Evolutionary conservation across 164 flowering plant species (phyloP), one percentile per base, ranked within the genome.

Genomic region (Kalanchoe fedtschenkoi): DNA sequence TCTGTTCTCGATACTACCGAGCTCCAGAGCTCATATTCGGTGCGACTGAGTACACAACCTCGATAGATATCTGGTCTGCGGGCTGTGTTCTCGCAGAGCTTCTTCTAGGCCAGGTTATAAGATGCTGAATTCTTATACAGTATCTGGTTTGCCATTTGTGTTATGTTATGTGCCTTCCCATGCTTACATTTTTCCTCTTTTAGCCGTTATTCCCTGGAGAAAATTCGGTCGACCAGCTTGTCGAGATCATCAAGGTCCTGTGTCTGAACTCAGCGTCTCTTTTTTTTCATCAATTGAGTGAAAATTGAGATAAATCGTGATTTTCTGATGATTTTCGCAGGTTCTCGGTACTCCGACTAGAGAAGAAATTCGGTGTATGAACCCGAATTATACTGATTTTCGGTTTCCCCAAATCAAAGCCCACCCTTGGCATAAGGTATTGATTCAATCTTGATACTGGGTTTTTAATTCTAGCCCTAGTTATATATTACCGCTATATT

Each of bases 261-360:
- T n/a, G 5, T 44, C 51, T 44, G 51, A 44, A 19, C 24, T 44
- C 51, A 17, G 8, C 19, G 21, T 44, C 51, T 17, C 22, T n/a
- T 2, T 44, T 4, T 44, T 44, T n/a, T 22, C 51, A 44, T 17
- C 22, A 19, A 44, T 24, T 6, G 24, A 19, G n/a, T n/a, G n/a
- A n/a, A n/a, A n/a, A n/a, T n/a, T 17, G 22, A 44, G 5, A 44
- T 19, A 5, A 24, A n/a, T 44, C n/a, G 8, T 17, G 19, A 44
- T 4, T 19, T 19, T 44, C 1, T 44, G 19, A 44, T 44, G 26
- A 44, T n/a, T 19, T 5, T 17, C n/a, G n/a, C 51, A 44, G 51
- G 51, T 44, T 44, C 51, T 44, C 19, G 51, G 51, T n/a, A 44
- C 51, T n/a, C 51, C 51, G 19, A 44, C 51, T 44, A 44, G 51